phyloP scores from a whole-genome alignment of 345 rosid genomes.

The Raphanus raphanistrum region DNA sequence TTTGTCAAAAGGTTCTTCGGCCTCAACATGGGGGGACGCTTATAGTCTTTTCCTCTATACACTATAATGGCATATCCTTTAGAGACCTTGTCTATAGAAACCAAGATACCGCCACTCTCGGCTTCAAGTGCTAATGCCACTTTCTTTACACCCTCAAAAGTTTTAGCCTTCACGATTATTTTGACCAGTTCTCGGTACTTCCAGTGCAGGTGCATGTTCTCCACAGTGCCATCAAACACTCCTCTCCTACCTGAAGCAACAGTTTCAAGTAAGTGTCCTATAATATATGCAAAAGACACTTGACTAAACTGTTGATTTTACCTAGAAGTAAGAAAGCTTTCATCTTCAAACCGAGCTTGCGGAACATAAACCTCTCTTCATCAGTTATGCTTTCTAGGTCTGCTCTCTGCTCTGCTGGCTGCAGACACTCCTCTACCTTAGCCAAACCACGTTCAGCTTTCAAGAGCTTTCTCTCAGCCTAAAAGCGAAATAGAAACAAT shows the following conservation, averaged over 20 bases:
- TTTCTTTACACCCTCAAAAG: slow-evolving; percentile 77
- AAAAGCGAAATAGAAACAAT: slow-evolving; percentile 16
- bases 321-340: slow-evolving; percentile 95
- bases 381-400: slow-evolving; percentile 79
- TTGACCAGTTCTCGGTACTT: slow-evolving; percentile 86
- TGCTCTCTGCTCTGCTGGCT: slow-evolving; percentile 63
- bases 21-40: slow-evolving; percentile 77
- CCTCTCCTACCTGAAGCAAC: slow-evolving; percentile 81
- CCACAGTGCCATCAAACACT: slow-evolving; percentile 92
- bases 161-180: slow-evolving; percentile 70
- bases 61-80: slow-evolving; percentile 89
- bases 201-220: slow-evolving; percentile 99
- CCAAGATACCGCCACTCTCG: slow-evolving; percentile 87
- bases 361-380: slow-evolving; percentile 97
- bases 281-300: neutral
- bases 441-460: slow-evolving; percentile 70
- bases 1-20: slow-evolving; percentile 89
- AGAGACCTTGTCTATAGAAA: slow-evolving; percentile 85
- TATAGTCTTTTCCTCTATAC: slow-evolving; percentile 77
- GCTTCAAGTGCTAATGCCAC: slow-evolving; percentile 91
- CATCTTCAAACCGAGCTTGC: slow-evolving; percentile 92
- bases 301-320: slow-evolving; percentile 30
- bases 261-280: slow-evolving; percentile 19
- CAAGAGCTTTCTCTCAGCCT: slow-evolving; percentile 73
- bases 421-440: slow-evolving; percentile 74